Base-by-base conservation (phyloP, 2,329 filamentous ascomycete species). In the Juglanconis sp. region DNA sequence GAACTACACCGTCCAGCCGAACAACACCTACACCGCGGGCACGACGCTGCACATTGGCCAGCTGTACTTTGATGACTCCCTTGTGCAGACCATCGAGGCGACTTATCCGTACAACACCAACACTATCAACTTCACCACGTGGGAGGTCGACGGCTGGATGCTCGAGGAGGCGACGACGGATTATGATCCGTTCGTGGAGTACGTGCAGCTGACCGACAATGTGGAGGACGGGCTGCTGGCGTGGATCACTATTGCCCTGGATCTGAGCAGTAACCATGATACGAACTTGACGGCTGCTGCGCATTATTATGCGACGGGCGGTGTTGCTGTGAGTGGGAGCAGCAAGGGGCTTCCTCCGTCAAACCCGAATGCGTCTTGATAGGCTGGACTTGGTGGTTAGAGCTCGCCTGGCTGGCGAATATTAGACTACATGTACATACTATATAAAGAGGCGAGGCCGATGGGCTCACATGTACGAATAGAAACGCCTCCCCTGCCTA, bases 111-210 rank as follows among this genome's bases (percentile, higher is more conserved):
- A 79, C 60, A 74, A 67, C 62, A 68, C 69, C 34, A 79, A 78
- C 61, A 67, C 59, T 48, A 72, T 72, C 63, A 56, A 68, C 1
- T 48, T 60, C 46, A 73, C 70, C 13, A 56, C 64, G 13, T 73
- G 72, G 60, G 56, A 68, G 6, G 51, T 8, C 1, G 71, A 74
- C 54, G 57, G 63, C 55, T 72, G 68, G 60, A 72, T 69, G 11
- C 67, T 68, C n/a, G 70, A 71, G 57, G 67, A 69, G 7, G 70
- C 72, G 2, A 70, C 64, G 5, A 48, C 66, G 31, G 65, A 68
- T 32, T 72, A 71, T 61, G 79, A 82, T 60, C 82, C 82, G 0
- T 77, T 84, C 67, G 73, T 81, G 10, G 78, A 85, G 67, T 84
- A 81, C 8, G 53, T n/a, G 38, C 46, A 44, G 31, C 11, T 56